A percentile compares a stretch with the other conserved stretches of the same genome.
phyloP scores from a whole-genome alignment of 306 rosid genomes.

The Biancaea sappan region DNA sequence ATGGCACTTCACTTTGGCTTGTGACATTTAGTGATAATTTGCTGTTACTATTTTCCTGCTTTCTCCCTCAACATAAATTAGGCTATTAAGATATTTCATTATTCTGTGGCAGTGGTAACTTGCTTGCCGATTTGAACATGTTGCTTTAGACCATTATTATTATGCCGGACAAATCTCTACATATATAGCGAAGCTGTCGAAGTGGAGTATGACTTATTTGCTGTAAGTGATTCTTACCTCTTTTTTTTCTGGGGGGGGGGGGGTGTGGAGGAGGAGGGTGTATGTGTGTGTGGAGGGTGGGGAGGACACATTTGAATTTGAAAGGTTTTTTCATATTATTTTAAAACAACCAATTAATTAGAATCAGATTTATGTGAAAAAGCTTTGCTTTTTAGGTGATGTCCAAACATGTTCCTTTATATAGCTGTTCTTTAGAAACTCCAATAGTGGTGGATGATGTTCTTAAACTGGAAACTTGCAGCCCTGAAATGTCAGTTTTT shows the following conservation, averaged over 20 bases:
- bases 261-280: too few relatives aligned
- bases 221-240: constrained; percentile 9
- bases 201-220: constrained; percentile 14
- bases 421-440: background rate
- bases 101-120: constrained; percentile 26
- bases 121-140: constrained; percentile 31
- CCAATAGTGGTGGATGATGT: background rate
- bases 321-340: background rate
- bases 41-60: too few relatives aligned
- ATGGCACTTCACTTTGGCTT: constrained; percentile 11
- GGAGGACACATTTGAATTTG: too few relatives aligned
- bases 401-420: background rate
- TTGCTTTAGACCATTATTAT: background rate
- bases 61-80: background rate
- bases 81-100: constrained; percentile 1
- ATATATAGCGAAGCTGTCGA: constrained; percentile 10
- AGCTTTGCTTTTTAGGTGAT: background rate
- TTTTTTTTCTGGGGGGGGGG: too few relatives aligned
- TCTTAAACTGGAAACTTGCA: too few relatives aligned
- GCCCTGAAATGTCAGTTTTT: background rate
- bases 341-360: background rate
- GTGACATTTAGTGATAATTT: constrained; percentile 11
- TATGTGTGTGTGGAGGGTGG: too few relatives aligned
- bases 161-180: background rate
- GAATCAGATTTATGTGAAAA: background rate